A percentile compares a stretch with the other conserved stretches of the same genome.
These are phyloP conservation scores for Exsudoporus floridanus DNA, from an alignment of 1,284 basidiomycete species.

Conservation along the genomic window DNA sequence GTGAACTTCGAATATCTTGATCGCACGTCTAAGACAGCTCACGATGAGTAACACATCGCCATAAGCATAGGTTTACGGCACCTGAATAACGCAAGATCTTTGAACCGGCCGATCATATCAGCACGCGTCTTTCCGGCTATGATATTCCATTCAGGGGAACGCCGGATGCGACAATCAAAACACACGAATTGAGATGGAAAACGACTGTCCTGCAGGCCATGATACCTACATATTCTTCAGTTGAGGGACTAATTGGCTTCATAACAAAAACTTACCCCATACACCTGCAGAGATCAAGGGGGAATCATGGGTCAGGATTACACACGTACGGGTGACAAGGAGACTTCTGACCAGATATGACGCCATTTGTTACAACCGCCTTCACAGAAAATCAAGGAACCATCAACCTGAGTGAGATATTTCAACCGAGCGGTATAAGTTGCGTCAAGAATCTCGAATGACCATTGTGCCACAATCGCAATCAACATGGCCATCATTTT, in stretches of 20 bases:
- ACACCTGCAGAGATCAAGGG: constrained; percentile 52
- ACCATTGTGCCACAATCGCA: constrained; percentile 70
- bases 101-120: constrained; percentile 60
- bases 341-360: constrained; percentile 61
- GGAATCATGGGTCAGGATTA: constrained; percentile 3
- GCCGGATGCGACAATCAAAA: constrained; percentile 67
- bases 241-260: neutral
- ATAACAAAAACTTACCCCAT: constrained; percentile 56
- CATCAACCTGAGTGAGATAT: constrained; percentile 44
- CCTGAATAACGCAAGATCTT: constrained; percentile 70
- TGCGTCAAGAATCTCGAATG: constrained; percentile 4
- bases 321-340: neutral
- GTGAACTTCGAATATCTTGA: constrained; percentile 63
- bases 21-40: constrained; percentile 54
- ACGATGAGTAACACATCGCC: neutral
- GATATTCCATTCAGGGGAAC: constrained; percentile 65
- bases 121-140: constrained; percentile 58
- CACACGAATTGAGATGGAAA: constrained; percentile 61
- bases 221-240: constrained; percentile 48
- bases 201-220: constrained; percentile 53
- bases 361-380: constrained; percentile 68
- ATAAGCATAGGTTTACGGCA: constrained; percentile 22
- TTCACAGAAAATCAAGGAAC: constrained; percentile 59
- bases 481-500: constrained; percentile 32
- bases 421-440: constrained; percentile 8